Evolutionary conservation across 2,329 filamentous ascomycete species (phyloP), one percentile per base, ranked within the genome.

Genomic region (Bipolaris oryzae): DNA sequence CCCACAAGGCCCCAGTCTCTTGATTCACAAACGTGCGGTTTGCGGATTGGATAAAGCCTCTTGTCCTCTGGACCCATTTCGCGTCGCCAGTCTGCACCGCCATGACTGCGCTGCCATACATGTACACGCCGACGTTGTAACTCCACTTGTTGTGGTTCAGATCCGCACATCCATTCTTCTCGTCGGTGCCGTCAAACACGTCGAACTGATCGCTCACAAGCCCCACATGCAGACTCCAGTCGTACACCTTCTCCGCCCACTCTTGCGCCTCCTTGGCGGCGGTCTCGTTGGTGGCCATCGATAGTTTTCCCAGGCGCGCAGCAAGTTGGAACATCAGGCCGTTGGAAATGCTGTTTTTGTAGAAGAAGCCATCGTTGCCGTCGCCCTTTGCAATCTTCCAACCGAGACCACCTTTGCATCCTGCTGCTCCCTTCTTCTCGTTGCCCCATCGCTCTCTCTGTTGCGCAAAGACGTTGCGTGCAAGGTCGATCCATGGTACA

Each of bases 341-440:
- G 73, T 94, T 94, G 53, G 87, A 86, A 63, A 92, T 85, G 16
- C 86, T 83, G 76, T 93, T 92, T 75, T 92, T 94, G 82, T 96
- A 94, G 66, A 85, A 82, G 70, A 91, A 87, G 7, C 91, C 91
- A 61, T 87, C 87, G 34, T 50, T 58, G 3, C 61, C 59, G 70
- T 95, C 92, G 62, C 82, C 84, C 1, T 82, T 76, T 71, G 87
- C 91, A 63, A 96, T 91, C 78, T 96, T 91, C 89, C 90, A 93
- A 41, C 68, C 67, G 53, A 73, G 55, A 4, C 91, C 91, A 48
- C 91, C 91, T 31, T 81, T 81, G 68, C 91, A 95, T 0, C 76
- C 81, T 70, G 92, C 86, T 4, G 37, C 25, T 7, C 45, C 45
- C 10, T 48, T 48, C 34, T 48, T 38, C 45, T 48, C 45, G 34